Conservation (phyloP, 306 rosid genomes). For the Quercus glauca region DNA sequence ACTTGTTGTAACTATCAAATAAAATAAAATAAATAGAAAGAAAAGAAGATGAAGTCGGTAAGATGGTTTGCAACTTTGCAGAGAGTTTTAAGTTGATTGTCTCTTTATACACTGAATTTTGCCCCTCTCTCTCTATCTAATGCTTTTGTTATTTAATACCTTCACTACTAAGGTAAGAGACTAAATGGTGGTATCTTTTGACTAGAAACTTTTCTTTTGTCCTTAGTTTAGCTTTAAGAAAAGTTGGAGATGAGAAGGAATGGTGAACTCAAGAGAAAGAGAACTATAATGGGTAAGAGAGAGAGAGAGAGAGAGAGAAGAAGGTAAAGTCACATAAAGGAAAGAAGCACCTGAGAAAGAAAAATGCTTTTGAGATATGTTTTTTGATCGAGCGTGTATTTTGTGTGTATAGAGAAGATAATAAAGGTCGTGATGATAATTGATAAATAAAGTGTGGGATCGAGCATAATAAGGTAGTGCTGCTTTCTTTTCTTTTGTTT, state of each 20-base stretch:
- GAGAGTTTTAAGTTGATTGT: not conserved
- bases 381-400: slow-evolving; percentile 27
- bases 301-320: slow-evolving; percentile 20
- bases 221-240: slow-evolving; percentile 34
- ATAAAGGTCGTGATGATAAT: slow-evolving; percentile 25
- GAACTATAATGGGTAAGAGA: slow-evolving; percentile 27
- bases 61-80: not conserved
- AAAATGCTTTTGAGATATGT: slow-evolving; percentile 45
- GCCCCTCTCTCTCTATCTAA: not conserved
- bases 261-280: slow-evolving; percentile 20
- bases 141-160: slow-evolving; percentile 38
- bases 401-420: slow-evolving; percentile 29
- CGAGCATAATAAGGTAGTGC: slow-evolving; percentile 18
- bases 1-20: no score
- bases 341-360: slow-evolving; percentile 38
- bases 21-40: no score
- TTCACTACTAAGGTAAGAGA: slow-evolving; percentile 38
- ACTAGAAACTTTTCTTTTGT: slow-evolving; percentile 33
- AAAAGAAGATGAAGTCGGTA: not conserved
- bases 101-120: slow-evolving; percentile 6
- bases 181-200: slow-evolving; percentile 32
- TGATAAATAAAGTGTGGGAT: not conserved
- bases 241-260: slow-evolving; percentile 43
- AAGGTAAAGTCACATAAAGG: slow-evolving; percentile 20
- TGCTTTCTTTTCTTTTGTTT: slow-evolving; percentile 4